A percentile compares a stretch with the other conserved stretches of the same genome.
phyloP scores from a whole-genome alignment of 2,329 filamentous ascomycete species.

The Calonectria leucothoes region DNA sequence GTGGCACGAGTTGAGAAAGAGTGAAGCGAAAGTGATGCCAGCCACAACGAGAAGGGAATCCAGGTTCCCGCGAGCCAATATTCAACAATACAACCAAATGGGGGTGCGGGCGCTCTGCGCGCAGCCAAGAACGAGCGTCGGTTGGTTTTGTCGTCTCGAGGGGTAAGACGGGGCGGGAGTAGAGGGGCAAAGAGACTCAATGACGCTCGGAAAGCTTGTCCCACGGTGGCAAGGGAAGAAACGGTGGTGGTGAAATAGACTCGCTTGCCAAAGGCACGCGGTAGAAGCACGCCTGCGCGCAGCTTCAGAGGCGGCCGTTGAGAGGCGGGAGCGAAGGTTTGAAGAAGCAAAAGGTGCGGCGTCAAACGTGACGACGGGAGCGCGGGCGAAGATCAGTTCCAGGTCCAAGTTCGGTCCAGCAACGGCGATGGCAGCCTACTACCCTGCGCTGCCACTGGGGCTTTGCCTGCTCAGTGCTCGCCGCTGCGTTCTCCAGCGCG shows the following conservation, averaged over 20 bases:
- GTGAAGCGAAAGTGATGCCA: constrained; percentile 28
- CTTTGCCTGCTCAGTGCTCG: constrained; percentile 8
- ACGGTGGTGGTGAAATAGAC: constrained; percentile 8
- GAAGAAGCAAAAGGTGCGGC: constrained; percentile 33
- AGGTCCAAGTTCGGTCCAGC: constrained; percentile 21
- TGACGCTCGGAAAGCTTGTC: constrained; percentile 16
- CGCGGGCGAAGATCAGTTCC: constrained; percentile 21
- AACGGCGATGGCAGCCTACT: constrained; percentile 20
- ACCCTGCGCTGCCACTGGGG: constrained; percentile 11
- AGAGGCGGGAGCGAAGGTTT: constrained; percentile 30
- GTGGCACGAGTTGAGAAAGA: constrained; percentile 17
- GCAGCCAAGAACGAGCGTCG: constrained; percentile 25
- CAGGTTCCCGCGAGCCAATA: constrained; percentile 4
- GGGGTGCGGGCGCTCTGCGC: constrained; percentile 16
- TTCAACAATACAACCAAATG: constrained; percentile 3
- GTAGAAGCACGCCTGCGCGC: constrained; percentile 32
- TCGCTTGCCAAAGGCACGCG: constrained; percentile 30
- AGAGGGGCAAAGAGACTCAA: constrained; percentile 18
- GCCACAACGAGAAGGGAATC: constrained; percentile 24
- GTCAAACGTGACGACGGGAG: constrained; percentile 21
- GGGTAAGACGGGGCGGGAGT: constrained; percentile 12
- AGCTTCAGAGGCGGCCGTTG: constrained; percentile 26
- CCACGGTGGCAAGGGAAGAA: constrained; percentile 15
- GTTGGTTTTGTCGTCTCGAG: constrained; percentile 21
- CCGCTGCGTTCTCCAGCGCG: constrained; percentile 15